phyloP scores from a whole-genome alignment of 1,284 basidiomycete genomes.

The Ceratobasidium sp. region DNA sequence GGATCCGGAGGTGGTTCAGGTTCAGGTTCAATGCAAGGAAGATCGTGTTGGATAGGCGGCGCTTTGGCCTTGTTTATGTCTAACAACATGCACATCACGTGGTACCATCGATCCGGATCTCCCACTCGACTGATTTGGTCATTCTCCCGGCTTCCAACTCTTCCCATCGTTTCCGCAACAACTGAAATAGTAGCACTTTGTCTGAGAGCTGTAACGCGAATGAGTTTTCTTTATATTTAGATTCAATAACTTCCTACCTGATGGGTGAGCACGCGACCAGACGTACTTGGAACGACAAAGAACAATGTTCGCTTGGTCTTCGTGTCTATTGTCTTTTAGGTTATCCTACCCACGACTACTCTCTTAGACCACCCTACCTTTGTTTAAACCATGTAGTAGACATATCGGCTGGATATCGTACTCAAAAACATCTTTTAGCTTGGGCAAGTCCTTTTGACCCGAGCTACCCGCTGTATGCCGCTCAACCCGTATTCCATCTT shows the following conservation, averaged over 20 bases:
- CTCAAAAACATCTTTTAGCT: conserved; percentile 38
- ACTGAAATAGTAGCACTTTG: conserved; percentile 51
- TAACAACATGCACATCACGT: conserved; percentile 24
- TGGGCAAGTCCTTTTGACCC: conserved; percentile 2
- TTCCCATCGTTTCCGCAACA: conserved; percentile 6
- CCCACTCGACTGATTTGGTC: conserved; percentile 14
- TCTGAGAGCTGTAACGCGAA: conserved; percentile 45
- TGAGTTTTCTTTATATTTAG: neutral
- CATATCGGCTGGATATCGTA: conserved; percentile 62
- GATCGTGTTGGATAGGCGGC: conserved; percentile 18
- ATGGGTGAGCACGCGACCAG: conserved; percentile 66
- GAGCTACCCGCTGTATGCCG: conserved; percentile 7
- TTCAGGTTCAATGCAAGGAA: conserved; percentile 22
- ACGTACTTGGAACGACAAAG: conserved; percentile 71
- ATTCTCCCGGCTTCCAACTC: conserved; percentile 1
- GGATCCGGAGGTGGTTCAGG: conserved; percentile 22
- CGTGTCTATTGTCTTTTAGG: conserved; percentile 24
- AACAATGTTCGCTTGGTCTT: conserved; percentile 61
- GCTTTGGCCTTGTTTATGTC: conserved; percentile 16
- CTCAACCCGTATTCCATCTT: conserved; percentile 3
- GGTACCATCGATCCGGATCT: neutral
- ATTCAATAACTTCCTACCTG: conserved; percentile 55
- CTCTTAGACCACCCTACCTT: neutral
- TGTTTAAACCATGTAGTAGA: conserved; percentile 47
- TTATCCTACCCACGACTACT: conserved; percentile 1